Conservation (phyloP, 2,329 filamentous ascomycete species). For the Incumbomyces delicatus region DNA sequence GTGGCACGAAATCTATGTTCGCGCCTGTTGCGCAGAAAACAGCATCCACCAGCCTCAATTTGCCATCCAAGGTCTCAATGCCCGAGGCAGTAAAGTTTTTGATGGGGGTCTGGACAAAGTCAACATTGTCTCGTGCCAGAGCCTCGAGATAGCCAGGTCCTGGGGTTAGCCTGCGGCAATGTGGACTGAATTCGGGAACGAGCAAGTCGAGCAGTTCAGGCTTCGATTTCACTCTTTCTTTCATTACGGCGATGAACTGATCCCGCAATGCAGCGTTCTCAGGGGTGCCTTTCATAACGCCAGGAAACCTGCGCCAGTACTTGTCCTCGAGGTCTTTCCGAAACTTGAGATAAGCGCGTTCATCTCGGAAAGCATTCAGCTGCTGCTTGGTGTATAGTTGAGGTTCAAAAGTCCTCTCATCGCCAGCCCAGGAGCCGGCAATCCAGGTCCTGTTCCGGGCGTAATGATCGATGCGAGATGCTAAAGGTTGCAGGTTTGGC, state of each 20-base stretch:
- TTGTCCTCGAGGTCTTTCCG: neutral
- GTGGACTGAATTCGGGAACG: neutral
- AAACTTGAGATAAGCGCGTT: neutral
- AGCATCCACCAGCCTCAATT: neutral
- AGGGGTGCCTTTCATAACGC: neutral
- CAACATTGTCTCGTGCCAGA: neutral
- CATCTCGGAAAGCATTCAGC: neutral
- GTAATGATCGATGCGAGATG: neutral
- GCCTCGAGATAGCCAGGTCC: neutral
- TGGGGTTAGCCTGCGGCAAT: neutral
- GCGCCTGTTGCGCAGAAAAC: too few species aligned
- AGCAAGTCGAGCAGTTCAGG: neutral
- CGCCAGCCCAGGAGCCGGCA: neutral
- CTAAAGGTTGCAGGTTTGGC: neutral
- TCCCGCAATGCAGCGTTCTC: too few species aligned
- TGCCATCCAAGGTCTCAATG: neutral
- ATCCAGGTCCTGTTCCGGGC: neutral
- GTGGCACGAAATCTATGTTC: too few species aligned
- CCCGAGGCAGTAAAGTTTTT: neutral
- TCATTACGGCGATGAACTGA: too few species aligned
- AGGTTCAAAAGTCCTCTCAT: neutral
- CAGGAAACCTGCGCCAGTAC: neutral
- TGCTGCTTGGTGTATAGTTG: neutral
- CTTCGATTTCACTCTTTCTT: neutral
- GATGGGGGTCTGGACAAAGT: neutral